A percentile compares a stretch with the other conserved stretches of the same genome.
Evolutionary conservation across 129 eudicot species (phyloP).

Genomic region (Tagetes erecta): DNA sequence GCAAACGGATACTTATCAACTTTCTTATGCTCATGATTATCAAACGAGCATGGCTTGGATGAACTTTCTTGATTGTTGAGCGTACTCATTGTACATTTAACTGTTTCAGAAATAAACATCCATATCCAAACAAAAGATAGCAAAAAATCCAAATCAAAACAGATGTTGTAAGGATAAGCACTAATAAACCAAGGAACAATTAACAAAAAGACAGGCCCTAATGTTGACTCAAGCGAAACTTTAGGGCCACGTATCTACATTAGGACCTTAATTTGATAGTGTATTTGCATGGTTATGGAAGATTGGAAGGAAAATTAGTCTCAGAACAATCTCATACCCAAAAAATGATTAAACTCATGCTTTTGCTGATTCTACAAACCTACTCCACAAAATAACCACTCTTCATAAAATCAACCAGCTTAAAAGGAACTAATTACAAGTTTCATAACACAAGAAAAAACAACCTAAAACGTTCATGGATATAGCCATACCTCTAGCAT

Average conservation of each 20-base stretch:
- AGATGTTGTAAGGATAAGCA: background rate
- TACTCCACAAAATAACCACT: background rate
- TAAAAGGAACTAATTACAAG: background rate
- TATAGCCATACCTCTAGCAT: conserved; percentile 3
- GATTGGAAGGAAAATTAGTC: background rate
- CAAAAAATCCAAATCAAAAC: background rate
- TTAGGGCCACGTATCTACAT: background rate
- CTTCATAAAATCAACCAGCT: background rate
- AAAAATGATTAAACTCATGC: background rate
- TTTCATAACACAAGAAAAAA: background rate
- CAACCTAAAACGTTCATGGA: background rate
- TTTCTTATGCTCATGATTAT: conserved; percentile 8
- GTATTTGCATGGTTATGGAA: background rate
- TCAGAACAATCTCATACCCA: background rate
- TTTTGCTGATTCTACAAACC: background rate
- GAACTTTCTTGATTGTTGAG: conserved; percentile 31
- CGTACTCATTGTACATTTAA: conserved; percentile 32
- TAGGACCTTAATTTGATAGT: background rate
- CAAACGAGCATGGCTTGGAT: background rate
- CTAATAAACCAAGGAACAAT: background rate
- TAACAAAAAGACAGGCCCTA: background rate
- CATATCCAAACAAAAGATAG: conserved; percentile 16
- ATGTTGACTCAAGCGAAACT: background rate
- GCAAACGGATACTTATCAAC: conserved; percentile 51
- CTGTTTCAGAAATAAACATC: conserved; percentile 27